phyloP scores from a whole-genome alignment of 2,329 filamentous ascomycete genomes.

The Mariannaea elegans region DNA sequence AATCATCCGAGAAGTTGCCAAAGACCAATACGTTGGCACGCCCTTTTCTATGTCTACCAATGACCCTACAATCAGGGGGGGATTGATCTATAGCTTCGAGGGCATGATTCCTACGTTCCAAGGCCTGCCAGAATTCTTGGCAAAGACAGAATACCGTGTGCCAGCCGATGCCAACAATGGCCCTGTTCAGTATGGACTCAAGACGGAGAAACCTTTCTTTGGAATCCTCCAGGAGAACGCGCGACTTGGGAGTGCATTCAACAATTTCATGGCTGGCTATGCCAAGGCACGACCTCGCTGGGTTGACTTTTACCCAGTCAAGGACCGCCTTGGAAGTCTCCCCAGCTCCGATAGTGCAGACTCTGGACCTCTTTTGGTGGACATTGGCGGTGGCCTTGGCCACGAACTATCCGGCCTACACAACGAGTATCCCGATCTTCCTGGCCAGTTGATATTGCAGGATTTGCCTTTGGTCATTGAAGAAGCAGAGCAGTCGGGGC shows the following conservation, averaged over 20 bases:
- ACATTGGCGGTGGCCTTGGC: slow-evolving; percentile 23
- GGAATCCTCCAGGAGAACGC: slow-evolving; percentile 43
- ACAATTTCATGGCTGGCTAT: slow-evolving; percentile 47
- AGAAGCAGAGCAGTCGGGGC: slow-evolving; percentile 5
- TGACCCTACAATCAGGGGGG: slow-evolving; percentile 21
- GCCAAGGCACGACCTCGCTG: slow-evolving; percentile 46
- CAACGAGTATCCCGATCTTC: not conserved
- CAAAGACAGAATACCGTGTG: slow-evolving; percentile 45
- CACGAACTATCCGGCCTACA: slow-evolving; percentile 16
- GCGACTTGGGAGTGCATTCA: slow-evolving; percentile 42
- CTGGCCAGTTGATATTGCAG: slow-evolving; percentile 17
- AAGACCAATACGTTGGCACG: slow-evolving; percentile 9
- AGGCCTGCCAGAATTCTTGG: slow-evolving; percentile 45
- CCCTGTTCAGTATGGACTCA: slow-evolving; percentile 25
- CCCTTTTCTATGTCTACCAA: slow-evolving; percentile 22
- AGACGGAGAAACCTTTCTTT: slow-evolving; percentile 44
- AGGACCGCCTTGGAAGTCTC: slow-evolving; percentile 17
- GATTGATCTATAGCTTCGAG: slow-evolving; percentile 31
- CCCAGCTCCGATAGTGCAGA: not conserved
- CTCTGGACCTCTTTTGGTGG: slow-evolving; percentile 21
- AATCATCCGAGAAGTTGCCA: slow-evolving; percentile 19
- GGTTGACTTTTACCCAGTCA: slow-evolving; percentile 36
- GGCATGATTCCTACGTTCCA: slow-evolving; percentile 32
- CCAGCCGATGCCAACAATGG: slow-evolving; percentile 39
- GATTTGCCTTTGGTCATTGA: slow-evolving; percentile 21